A percentile compares a stretch with the other conserved stretches of the same genome.
phyloP scores from a whole-genome alignment of 371 early-diverging fungal genomes.

The Neoconidiobolus thromboides region DNA sequence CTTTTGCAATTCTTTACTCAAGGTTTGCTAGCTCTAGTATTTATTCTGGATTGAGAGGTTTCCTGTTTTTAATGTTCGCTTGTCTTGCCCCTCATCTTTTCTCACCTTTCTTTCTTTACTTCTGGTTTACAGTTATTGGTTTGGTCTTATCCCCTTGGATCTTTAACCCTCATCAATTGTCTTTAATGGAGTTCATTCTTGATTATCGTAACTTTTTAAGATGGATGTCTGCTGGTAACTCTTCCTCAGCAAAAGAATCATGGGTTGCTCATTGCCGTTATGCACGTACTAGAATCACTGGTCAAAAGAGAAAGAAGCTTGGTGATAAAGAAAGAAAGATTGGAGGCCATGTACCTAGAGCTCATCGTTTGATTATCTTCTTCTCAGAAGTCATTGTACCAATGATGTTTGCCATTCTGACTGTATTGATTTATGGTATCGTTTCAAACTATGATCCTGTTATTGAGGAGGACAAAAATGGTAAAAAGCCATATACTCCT shows the following conservation, averaged over 20 bases:
- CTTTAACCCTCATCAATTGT: constrained; percentile 71
- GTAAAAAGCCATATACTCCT: neutral
- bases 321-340: constrained; percentile 31
- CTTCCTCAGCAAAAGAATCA: constrained; percentile 46
- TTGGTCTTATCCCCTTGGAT: constrained; percentile 58
- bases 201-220: constrained; percentile 64
- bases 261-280: constrained; percentile 62
- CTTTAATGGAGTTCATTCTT: constrained; percentile 47
- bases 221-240: constrained; percentile 71
- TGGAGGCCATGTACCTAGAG: constrained; percentile 42
- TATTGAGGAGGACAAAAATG: neutral
- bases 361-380: constrained; percentile 46
- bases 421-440: constrained; percentile 24
- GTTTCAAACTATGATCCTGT: constrained; percentile 1
- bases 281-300: constrained; percentile 56
- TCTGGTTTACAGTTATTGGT: constrained; percentile 69
- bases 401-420: constrained; percentile 35
- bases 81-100: constrained; percentile 32
- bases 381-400: constrained; percentile 55
- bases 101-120: constrained; percentile 33
- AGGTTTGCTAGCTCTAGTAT: constrained; percentile 62
- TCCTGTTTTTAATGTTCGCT: constrained; percentile 54
- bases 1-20: constrained; percentile 54
- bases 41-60: constrained; percentile 49
- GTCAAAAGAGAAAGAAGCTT: constrained; percentile 53